phyloP scores from a whole-genome alignment of 148 eudicot genomes.

The Rhododendron henanense region DNA sequence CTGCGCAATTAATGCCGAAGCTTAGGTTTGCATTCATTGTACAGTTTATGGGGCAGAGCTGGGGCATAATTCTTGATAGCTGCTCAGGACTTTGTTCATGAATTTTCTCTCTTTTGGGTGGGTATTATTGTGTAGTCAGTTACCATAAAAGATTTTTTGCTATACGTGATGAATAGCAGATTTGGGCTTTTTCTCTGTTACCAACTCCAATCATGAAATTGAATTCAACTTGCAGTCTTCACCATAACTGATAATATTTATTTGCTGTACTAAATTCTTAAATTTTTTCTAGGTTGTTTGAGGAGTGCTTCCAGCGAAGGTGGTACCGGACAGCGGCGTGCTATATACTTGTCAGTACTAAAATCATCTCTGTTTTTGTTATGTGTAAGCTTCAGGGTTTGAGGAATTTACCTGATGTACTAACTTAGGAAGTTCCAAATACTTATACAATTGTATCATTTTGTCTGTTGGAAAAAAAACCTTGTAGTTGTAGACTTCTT shows the following conservation, averaged over 20 bases:
- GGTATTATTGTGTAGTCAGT: no score
- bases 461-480: neutral
- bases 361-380: conserved; percentile 14
- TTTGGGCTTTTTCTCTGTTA: neutral
- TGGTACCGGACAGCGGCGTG: conserved; percentile 99
- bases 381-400: neutral
- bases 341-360: conserved; percentile 80
- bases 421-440: neutral
- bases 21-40: neutral
- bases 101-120: neutral
- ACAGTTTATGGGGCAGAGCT: neutral
- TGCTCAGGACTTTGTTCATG: neutral
- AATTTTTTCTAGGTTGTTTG: conserved; percentile 67
- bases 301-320: conserved; percentile 91
- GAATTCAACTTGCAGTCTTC: neutral
- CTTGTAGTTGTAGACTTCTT: neutral
- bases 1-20: neutral
- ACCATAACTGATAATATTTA: neutral
- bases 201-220: neutral
- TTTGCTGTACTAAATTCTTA: neutral
- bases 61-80: neutral
- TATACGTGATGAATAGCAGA: neutral
- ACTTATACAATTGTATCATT: neutral
- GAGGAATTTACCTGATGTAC: neutral
- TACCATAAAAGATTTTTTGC: neutral